Base-by-base conservation (phyloP, 1,139 yeast genomes). In the Yamadazyma songkhlaensis region DNA sequence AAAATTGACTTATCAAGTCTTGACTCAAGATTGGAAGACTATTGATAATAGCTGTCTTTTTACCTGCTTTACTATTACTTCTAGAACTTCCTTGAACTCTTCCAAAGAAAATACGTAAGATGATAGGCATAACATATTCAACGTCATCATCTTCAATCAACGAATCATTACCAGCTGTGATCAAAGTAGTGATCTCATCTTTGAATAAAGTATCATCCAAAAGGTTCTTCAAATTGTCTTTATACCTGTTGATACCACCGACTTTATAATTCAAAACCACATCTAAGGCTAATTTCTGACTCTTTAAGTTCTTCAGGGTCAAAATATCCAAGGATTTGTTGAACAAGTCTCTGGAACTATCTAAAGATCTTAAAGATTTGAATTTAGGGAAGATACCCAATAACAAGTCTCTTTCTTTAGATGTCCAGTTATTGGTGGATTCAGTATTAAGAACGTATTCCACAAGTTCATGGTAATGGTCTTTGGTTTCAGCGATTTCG, bases 131-230 rank as follows among this genome's bases (percentile, higher is more conserved):
- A 5, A 92, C 69, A 0, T 47, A 58, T 1, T 59, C 64, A 14
- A 74, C 65, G 54, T 90, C 97, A 6, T 67, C 69, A 10, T 67
- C 70, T 47, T 84, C 89, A 36, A 89, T 70, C 2, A 64, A 60
- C 3, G 77, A 64, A 7, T 71, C 71, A n/a, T 74, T 67, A n/a
- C 72, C 79, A 25, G 48, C 47, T 5, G 76, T 64, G 26, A 87
- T 64, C 33, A 92, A 72, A 25, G 74, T 77, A 24, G 86, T 67
- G 25, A 90, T 64, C 58, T 90, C 97, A 57, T 94, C 98, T 43
- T 88, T 79, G 62, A 88, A 90, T 17, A 83, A 67, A 2, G 87
- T 77, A 46, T 89, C 96, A 55, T 90, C 96, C 23, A 92, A 64
- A 40, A 94, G 62, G 48, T 85, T 89, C 37, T 65, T 73, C 50